A percentile compares a stretch with the other conserved stretches of the same genome.
phyloP scores from a whole-genome alignment of 2,329 filamentous ascomycete species.

The Anthostomella pinea region DNA sequence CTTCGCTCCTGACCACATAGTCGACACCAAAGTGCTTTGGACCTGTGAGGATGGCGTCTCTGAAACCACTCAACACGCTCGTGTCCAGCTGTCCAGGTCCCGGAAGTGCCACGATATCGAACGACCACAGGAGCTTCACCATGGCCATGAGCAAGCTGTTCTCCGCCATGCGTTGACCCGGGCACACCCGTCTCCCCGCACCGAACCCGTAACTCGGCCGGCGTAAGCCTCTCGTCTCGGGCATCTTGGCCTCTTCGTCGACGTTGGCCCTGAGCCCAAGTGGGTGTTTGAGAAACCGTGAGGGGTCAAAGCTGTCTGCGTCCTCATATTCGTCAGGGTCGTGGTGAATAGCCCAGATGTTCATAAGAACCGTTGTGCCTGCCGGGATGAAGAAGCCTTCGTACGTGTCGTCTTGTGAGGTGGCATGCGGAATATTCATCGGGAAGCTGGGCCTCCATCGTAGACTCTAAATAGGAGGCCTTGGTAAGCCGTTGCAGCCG shows the following conservation, averaged over 20 bases:
- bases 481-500: too few relatives aligned
- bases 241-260: not conserved
- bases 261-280: conserved; percentile 8
- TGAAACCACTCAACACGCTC: conserved; percentile 26
- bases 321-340: conserved; percentile 14
- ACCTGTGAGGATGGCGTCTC: conserved; percentile 16
- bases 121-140: conserved; percentile 47
- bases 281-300: conserved; percentile 13
- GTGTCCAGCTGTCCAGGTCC: conserved; percentile 19
- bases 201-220: conserved; percentile 43
- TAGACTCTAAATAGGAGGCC: too few relatives aligned
- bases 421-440: conserved; percentile 37
- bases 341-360: conserved; percentile 35
- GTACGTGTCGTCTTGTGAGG: conserved; percentile 41
- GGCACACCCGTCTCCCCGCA: conserved; percentile 45
- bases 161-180: conserved; percentile 47
- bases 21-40: conserved; percentile 19
- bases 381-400: conserved; percentile 46
- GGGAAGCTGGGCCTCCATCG: conserved; percentile 19
- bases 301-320: conserved; percentile 17
- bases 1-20: conserved; percentile 18
- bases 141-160: conserved; percentile 39
- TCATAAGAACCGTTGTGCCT: conserved; percentile 41
- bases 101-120: conserved; percentile 32
- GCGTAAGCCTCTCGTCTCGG: conserved; percentile 5